phyloP scores from a whole-genome alignment of 495 filamentous ascomycete genomes.

The Aspergillus haitiensis region DNA sequence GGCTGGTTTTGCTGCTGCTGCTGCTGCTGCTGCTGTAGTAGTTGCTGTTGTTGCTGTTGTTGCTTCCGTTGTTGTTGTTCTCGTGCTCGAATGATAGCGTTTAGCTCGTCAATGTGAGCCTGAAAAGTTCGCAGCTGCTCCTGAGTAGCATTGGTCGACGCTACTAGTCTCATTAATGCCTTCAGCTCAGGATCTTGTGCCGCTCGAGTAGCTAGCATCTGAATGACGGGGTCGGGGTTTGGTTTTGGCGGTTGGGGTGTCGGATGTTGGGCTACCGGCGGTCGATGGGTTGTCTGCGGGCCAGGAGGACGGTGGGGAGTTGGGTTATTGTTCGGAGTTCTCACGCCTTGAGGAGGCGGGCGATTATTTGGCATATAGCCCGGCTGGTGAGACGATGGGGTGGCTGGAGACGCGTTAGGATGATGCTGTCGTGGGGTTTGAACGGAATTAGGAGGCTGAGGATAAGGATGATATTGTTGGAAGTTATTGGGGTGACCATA shows the following conservation, averaged over 20 bases:
- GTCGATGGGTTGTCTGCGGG: constrained; percentile 36
- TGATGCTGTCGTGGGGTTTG: constrained; percentile 32
- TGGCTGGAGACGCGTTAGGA: constrained; percentile 19
- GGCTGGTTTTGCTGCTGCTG: constrained; percentile 22
- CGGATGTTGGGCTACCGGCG: constrained; percentile 35
- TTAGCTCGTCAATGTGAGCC: constrained; percentile 87
- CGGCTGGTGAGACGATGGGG: constrained; percentile 24
- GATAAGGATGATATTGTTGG: constrained; percentile 51
- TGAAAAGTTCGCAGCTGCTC: constrained; percentile 88
- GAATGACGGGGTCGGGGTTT: constrained; percentile 89
- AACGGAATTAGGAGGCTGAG: constrained; percentile 41
- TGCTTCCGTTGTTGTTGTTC: constrained; percentile 43
- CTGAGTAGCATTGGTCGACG: constrained; percentile 76
- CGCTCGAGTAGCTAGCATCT: constrained; percentile 84
- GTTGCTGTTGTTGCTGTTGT: constrained; percentile 24
- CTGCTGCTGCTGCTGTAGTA: constrained; percentile 22
- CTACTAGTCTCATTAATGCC: constrained; percentile 93
- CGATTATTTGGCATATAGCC: constrained; percentile 24
- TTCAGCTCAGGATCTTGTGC: constrained; percentile 86
- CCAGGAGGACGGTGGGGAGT: constrained; percentile 33
- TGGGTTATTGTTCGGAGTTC: constrained; percentile 31
- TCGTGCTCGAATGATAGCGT: constrained; percentile 55
- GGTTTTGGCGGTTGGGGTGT: constrained; percentile 47
- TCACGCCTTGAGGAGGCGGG: constrained; percentile 27
- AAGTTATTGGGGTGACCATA: constrained; percentile 64